Conservation (phyloP, 208 protist genomes). For the Acanthamoeba quina region DNA sequence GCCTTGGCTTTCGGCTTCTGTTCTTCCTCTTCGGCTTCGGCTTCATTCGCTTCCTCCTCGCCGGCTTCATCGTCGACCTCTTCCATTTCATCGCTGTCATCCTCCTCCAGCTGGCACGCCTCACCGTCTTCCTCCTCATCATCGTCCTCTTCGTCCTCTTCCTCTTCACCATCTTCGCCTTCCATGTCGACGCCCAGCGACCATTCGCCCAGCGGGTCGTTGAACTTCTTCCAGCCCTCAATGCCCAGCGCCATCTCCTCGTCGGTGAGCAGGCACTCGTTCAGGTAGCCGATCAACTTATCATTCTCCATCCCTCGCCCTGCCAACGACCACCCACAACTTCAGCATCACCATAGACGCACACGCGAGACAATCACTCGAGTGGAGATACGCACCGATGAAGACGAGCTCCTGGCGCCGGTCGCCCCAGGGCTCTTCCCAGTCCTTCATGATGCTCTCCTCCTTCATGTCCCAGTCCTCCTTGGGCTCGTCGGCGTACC, state of each 20-base stretch:
- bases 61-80: not conserved
- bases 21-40: not conserved
- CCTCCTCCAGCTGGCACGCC: not conserved
- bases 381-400: conserved; percentile 78
- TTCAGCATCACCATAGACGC: not conserved
- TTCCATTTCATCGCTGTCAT: conserved; percentile 22
- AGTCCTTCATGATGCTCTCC: conserved; percentile 57
- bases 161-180: conserved; percentile 8
- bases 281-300: conserved; percentile 75
- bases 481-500: conserved; percentile 77
- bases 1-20: not conserved
- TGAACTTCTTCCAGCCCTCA: conserved; percentile 76
- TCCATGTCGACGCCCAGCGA: conserved; percentile 10
- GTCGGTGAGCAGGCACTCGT: conserved; percentile 85
- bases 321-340: not conserved
- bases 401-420: conserved; percentile 88
- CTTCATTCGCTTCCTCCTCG: not conserved
- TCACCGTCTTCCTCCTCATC: conserved; percentile 5
- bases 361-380: not conserved
- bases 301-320: conserved; percentile 77
- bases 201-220: conserved; percentile 78
- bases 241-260: conserved; percentile 79
- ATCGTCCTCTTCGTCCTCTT: not conserved
- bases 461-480: conserved; percentile 75
- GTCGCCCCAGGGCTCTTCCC: conserved; percentile 79